Percentiles rank a stretch among this genome's conserved stretches.
Evolutionary conservation across 2,329 filamentous ascomycete genomes (phyloP).

Genomic region (Teratosphaeria gauchensis): DNA sequence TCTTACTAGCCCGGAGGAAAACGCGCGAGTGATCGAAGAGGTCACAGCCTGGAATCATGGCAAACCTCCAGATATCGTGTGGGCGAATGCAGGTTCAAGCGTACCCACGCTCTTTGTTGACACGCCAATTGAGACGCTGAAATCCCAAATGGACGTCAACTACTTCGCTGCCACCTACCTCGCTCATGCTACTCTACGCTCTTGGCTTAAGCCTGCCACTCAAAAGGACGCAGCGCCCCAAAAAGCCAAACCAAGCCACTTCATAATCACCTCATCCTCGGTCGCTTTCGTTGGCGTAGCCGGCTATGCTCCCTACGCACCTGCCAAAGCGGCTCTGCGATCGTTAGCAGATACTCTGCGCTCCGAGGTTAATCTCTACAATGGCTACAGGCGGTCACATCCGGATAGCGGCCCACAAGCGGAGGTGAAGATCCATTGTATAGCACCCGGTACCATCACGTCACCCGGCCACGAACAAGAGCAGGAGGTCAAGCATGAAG

Average conservation of each 20-base stretch:
- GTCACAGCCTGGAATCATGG: slow-evolving; percentile 70
- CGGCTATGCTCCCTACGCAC: slow-evolving; percentile 76
- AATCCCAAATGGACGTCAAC: slow-evolving; percentile 82
- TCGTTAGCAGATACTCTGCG: slow-evolving; percentile 72
- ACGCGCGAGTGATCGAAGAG: slow-evolving; percentile 58
- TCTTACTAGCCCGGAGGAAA: slow-evolving; percentile 61
- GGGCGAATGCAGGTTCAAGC: slow-evolving; percentile 75
- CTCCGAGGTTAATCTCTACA: slow-evolving; percentile 80
- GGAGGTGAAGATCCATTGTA: slow-evolving; percentile 67
- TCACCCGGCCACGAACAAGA: slow-evolving; percentile 67
- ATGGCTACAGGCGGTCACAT: slow-evolving; percentile 45
- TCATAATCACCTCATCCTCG: slow-evolving; percentile 78
- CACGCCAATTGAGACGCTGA: slow-evolving; percentile 54
- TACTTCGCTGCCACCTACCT: slow-evolving; percentile 83
- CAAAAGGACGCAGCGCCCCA: slow-evolving; percentile 16
- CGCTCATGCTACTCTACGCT: slow-evolving; percentile 65
- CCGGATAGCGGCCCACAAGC: slow-evolving; percentile 41
- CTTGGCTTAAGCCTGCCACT: slow-evolving; percentile 53
- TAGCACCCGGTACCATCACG: slow-evolving; percentile 76
- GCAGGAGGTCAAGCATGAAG: slow-evolving; percentile 65
- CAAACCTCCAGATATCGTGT: slow-evolving; percentile 69
- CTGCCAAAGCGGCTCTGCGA: slow-evolving; percentile 76
- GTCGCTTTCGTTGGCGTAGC: slow-evolving; percentile 65
- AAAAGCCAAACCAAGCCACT: slow-evolving; percentile 51
- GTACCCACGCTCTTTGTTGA: slow-evolving; percentile 71